A percentile compares a stretch with the other conserved stretches of the same genome.
These are phyloP conservation scores for Fusarium pilosicola DNA, from an alignment of 2,329 filamentous ascomycete genomes.

Conservation along the genomic window DNA sequence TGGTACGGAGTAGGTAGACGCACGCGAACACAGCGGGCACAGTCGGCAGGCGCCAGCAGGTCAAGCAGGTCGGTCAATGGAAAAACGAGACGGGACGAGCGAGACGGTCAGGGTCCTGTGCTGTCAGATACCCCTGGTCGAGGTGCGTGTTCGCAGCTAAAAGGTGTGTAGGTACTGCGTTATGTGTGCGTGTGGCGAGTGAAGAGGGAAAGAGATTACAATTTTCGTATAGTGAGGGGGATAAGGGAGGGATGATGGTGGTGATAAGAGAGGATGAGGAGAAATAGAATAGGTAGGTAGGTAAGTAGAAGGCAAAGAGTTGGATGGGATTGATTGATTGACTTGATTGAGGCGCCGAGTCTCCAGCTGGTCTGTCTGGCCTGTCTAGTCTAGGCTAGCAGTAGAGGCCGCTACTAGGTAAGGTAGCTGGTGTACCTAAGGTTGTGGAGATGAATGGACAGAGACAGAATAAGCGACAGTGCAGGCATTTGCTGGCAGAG, in stretches of 20 bases:
- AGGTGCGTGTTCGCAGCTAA: constrained; percentile 26
- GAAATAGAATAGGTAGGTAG: constrained; percentile 20
- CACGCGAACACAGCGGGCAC: constrained; percentile 43
- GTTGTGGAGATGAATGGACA: constrained; percentile 28
- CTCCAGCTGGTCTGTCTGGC: constrained; percentile 15
- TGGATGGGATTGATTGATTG: constrained; percentile 24
- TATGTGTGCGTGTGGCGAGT: neutral
- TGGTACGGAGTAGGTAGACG: constrained; percentile 11
- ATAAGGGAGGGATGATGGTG: constrained; percentile 12
- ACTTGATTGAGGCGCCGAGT: constrained; percentile 29
- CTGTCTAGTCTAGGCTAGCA: constrained; percentile 1
- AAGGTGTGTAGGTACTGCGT: constrained; percentile 1
- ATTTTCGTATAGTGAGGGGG: constrained; percentile 26
- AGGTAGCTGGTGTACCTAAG: constrained; percentile 17
- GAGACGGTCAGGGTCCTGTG: constrained; percentile 39
- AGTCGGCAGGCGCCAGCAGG: constrained; percentile 11
- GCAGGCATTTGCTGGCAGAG: constrained; percentile 5
- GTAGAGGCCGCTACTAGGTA: constrained; percentile 14
- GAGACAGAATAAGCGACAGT: neutral
- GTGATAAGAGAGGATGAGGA: constrained; percentile 5
- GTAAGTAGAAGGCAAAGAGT: constrained; percentile 18
- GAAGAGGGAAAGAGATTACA: constrained; percentile 4
- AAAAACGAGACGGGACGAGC: constrained; percentile 30
- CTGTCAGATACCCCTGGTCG: constrained; percentile 32
- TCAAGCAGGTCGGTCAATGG: constrained; percentile 38